Evolutionary conservation across 805 yeast species (phyloP).

Genomic region (Wickerhamiella spandovensis): DNA sequence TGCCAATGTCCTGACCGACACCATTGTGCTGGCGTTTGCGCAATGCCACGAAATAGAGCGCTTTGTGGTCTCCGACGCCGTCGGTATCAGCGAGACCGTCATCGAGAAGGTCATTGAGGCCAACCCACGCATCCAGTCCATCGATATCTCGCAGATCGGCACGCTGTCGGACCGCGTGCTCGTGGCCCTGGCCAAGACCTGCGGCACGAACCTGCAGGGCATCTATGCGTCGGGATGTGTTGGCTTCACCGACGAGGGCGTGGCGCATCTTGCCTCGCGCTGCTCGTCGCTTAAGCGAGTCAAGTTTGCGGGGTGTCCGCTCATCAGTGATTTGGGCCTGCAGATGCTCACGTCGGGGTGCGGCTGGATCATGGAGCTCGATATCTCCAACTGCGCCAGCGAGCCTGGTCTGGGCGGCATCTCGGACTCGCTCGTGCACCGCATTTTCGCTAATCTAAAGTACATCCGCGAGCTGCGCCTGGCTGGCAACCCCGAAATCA

Average conservation of each 20-base stretch:
- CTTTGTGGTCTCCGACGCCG: slow-evolving; percentile 71
- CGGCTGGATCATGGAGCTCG: slow-evolving; percentile 23
- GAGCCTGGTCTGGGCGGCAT: not conserved
- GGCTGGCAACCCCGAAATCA: slow-evolving; percentile 54
- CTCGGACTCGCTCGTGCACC: slow-evolving; percentile 44
- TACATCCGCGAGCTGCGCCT: slow-evolving; percentile 75
- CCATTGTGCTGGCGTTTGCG: slow-evolving; percentile 44
- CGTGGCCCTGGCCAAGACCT: slow-evolving; percentile 49
- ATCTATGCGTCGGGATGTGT: slow-evolving; percentile 76
- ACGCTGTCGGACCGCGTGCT: slow-evolving; percentile 60
- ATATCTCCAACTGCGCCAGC: slow-evolving; percentile 61
- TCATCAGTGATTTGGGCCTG: slow-evolving; percentile 46
- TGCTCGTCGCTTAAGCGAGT: slow-evolving; percentile 74
- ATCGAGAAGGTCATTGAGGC: slow-evolving; percentile 41
- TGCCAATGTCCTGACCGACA: slow-evolving; percentile 53
- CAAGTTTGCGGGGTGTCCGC: slow-evolving; percentile 58
- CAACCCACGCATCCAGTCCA: slow-evolving; percentile 64
- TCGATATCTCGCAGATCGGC: slow-evolving; percentile 72
- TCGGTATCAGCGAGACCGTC: slow-evolving; percentile 47
- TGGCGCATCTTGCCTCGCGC: slow-evolving; percentile 40
- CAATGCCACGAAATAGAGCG: slow-evolving; percentile 69
- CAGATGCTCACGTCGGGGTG: not conserved
- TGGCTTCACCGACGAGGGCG: slow-evolving; percentile 43
- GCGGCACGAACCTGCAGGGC: slow-evolving; percentile 65
- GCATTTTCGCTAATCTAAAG: slow-evolving; percentile 46